A percentile compares a stretch with the other conserved stretches of the same genome.
Evolutionary conservation across 2,329 filamentous ascomycete species (phyloP).

Genomic region (Cyphellophora europaea): DNA sequence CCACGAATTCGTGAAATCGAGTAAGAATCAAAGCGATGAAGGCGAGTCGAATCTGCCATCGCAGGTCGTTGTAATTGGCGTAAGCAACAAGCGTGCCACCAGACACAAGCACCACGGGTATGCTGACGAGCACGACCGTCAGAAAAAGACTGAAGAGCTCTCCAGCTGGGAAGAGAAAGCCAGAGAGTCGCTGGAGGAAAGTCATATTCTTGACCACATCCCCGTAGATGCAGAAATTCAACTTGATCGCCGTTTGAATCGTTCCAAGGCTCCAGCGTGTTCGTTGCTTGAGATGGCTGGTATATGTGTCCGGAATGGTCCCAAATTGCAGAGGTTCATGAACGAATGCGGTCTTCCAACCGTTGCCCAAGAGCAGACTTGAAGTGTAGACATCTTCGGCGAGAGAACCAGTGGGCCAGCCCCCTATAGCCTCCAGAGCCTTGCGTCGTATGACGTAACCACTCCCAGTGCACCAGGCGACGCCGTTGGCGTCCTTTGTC

Average conservation of each 20-base stretch:
- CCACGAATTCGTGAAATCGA: conserved; percentile 40
- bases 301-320: conserved; percentile 25
- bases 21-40: conserved; percentile 37
- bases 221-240: conserved; percentile 45
- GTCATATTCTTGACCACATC: conserved; percentile 40
- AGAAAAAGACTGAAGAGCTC: conserved; percentile 33
- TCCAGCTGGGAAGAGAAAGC: conserved; percentile 43
- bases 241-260: conserved; percentile 45
- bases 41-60: conserved; percentile 43
- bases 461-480: conserved; percentile 22
- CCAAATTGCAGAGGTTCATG: conserved; percentile 19
- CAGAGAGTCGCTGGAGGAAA: conserved; percentile 43
- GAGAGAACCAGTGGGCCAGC: conserved; percentile 20
- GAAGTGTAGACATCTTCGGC: conserved; percentile 21
- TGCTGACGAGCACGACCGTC: conserved; percentile 38
- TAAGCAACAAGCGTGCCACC: conserved; percentile 46
- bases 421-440: conserved; percentile 20
- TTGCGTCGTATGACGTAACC: conserved; percentile 20
- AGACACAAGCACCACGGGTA: conserved; percentile 44
- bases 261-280: conserved; percentile 29
- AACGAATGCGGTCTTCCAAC: conserved; percentile 20
- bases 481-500: conserved; percentile 19
- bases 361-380: conserved; percentile 17
- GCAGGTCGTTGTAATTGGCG: conserved; percentile 36
- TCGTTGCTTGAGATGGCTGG: conserved; percentile 28